Evolutionary conservation across 306 rosid genomes (phyloP), one percentile per base, ranked within the genome.

Genomic region (Abrus precatorius): DNA sequence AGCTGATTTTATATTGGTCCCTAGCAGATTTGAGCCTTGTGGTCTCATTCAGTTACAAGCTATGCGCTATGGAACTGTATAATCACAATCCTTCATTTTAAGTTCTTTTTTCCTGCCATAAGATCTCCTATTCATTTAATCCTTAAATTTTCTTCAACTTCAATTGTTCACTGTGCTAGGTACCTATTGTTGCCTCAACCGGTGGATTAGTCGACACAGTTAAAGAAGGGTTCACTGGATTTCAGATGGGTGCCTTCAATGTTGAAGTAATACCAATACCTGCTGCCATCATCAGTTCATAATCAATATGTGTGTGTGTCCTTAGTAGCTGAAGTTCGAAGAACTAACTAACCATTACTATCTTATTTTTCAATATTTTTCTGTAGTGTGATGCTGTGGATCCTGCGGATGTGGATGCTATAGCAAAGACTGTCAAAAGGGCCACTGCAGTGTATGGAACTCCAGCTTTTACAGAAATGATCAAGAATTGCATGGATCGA

Each of bases 161-260:
- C 28, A 76, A 27, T 54, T 60, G 3, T 76, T 48, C 77, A 48
- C 49, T 48, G 49, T 65, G 60, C 41, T 70, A 93, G 97, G 93
- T 91, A 56, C 97, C 97, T 7, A 83, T 93, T 60, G 94, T 91
- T 74, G 90, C 97, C 57, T 91, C 97, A 75, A 93, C 97, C 29
- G 97, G 97, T 63, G 97, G 97, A 49, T 80, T 93, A 85, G 97
- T 91, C 1, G 97, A 91, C 74, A 93, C 97, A 11, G 97, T 93
- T 43, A 81, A 91, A 84, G 94, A 93, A 82, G 97, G 97, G 48
- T 90, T 84, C 83, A 91, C 97, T 27, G 97, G 97, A 82, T 93
- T 91, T 86, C 97, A 93, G 55, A 88, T 93, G 97, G 97, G 97
- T 71, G 27, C 86, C 77, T 93, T 93, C 90, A 93, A 73, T 78